Percentiles rank a stretch among this genome's conserved stretches.
These are phyloP conservation scores for Psilocybe cubensis DNA, from an alignment of 768 basidiomycete species.

Conservation along the genomic window DNA sequence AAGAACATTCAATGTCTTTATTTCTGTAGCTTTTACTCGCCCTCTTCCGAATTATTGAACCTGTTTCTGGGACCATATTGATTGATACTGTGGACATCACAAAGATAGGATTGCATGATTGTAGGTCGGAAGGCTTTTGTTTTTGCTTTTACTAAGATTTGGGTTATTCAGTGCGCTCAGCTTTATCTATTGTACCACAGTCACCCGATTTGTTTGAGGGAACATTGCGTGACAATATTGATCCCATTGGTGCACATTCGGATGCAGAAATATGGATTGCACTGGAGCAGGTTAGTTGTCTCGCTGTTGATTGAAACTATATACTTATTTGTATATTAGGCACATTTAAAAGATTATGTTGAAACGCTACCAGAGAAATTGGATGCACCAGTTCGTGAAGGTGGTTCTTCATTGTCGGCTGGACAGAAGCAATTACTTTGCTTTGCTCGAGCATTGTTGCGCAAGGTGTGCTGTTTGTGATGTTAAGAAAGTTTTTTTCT, in stretches of 20 bases:
- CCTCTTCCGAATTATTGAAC: slow-evolving; percentile 79
- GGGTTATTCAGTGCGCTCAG: slow-evolving; percentile 60
- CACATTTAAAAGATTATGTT: slow-evolving; percentile 70
- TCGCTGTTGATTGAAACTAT: neutral
- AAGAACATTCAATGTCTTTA: slow-evolving; percentile 19
- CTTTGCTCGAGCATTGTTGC: slow-evolving; percentile 82
- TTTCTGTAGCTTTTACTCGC: slow-evolving; percentile 50
- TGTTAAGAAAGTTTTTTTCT: neutral
- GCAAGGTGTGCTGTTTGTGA: slow-evolving; percentile 53
- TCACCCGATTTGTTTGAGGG: slow-evolving; percentile 73
- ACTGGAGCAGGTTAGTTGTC: slow-evolving; percentile 58
- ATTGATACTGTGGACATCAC: slow-evolving; percentile 82
- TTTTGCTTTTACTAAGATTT: neutral
- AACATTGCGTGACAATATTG: slow-evolving; percentile 84
- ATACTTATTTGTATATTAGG: slow-evolving; percentile 37
- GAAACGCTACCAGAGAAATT: slow-evolving; percentile 67
- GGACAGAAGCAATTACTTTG: slow-evolving; percentile 91
- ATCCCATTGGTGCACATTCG: slow-evolving; percentile 73
- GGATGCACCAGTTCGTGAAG: slow-evolving; percentile 77
- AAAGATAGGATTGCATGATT: slow-evolving; percentile 73
- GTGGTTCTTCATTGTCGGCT: slow-evolving; percentile 78
- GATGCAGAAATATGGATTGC: slow-evolving; percentile 91
- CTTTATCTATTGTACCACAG: slow-evolving; percentile 88
- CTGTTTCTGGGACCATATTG: slow-evolving; percentile 62
- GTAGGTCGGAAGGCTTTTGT: slow-evolving; percentile 37